Base-by-base conservation (phyloP, 305 asterid genomes). In the Fraxinus ornus region DNA sequence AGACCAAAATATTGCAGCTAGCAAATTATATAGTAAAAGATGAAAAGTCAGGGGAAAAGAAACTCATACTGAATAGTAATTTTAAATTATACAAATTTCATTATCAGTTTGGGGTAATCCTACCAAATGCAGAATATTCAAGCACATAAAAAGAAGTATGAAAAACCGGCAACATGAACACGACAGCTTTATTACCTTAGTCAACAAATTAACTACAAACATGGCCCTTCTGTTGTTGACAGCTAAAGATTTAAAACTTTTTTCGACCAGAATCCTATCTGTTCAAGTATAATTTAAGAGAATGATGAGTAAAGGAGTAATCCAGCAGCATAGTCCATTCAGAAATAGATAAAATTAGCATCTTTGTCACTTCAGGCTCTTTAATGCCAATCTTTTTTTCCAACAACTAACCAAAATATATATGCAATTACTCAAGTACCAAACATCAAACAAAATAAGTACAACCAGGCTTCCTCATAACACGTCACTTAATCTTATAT, bases 241-340 rank as follows among this genome's bases (percentile, higher is more conserved):
- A 24, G 35, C 36, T 2, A 7, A 24, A 64, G 73, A 64, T 64
- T 64, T 17, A 24, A 64, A 19, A 64, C 36, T n/a, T 0, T 3
- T 24, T 35, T 64, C 6, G 5, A 8, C 15, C 7, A 9, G 35
- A 22, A 24, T 8, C 15, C 73, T 24, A 21, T 60, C 70, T 60
- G 8, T 19, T 1, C 7, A 7, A 21, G 12, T 5, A n/a, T 24
- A 15, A 15, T 7, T 47, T 47, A 13, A 64, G 73, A 64, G 73
- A 10, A 24, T 24, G 35, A 22, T 64, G 73, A 64, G 73, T 24
- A 22, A 19, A 86, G 81, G 39, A 73, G 62, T 33, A 80, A 81
- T 68, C 55, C 49, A 73, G 47, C 39, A 73, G 62, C 79, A 84
- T n/a, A 68, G 66, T 80, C 17, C 73, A 77, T 76, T 12, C 39